These are phyloP conservation scores for Balansia obtecta DNA, from an alignment of 2,329 filamentous ascomycete genomes.

Conservation along the genomic window DNA sequence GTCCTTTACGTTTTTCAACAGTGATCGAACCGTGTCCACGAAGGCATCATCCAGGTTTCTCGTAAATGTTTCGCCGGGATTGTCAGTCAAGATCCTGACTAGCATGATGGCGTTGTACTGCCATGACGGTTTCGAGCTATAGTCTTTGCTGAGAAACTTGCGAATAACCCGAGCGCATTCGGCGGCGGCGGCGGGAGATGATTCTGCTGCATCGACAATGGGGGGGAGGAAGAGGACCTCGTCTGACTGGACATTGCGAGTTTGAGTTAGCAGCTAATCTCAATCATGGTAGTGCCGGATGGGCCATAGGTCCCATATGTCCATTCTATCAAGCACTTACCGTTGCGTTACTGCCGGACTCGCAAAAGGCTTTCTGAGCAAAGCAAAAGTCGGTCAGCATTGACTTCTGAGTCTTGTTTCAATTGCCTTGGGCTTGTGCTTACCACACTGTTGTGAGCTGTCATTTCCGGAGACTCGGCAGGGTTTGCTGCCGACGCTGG, in stretches of 20 bases:
- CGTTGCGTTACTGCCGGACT: slow-evolving; percentile 50
- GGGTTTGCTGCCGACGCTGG: slow-evolving; percentile 14
- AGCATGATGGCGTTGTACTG: slow-evolving; percentile 98
- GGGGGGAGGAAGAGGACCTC: slow-evolving; percentile 86
- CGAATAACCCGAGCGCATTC: slow-evolving; percentile 72
- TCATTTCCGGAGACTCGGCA: slow-evolving; percentile 53
- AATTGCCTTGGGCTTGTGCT: slow-evolving; percentile 15
- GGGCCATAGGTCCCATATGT: background rate
- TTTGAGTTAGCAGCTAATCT: background rate
- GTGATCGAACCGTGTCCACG: slow-evolving; percentile 58
- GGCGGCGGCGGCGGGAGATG: slow-evolving; percentile 72
- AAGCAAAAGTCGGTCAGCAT: slow-evolving; percentile 13
- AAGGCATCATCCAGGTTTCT: slow-evolving; percentile 81
- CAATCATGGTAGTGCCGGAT: background rate
- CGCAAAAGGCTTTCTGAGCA: slow-evolving; percentile 64
- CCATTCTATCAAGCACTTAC: slow-evolving; percentile 22
- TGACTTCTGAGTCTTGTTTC: background rate
- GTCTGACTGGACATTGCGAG: slow-evolving; percentile 46
- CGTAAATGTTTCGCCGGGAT: slow-evolving; percentile 85
- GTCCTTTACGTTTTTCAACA: slow-evolving; percentile 61
- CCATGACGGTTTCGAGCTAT: slow-evolving; percentile 50
- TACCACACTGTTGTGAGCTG: slow-evolving; percentile 55
- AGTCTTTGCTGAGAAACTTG: slow-evolving; percentile 67
- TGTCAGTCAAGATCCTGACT: slow-evolving; percentile 79
- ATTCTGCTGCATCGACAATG: slow-evolving; percentile 92